Base-by-base conservation (phyloP, 441 rosid genomes). In the Iberis amara region DNA sequence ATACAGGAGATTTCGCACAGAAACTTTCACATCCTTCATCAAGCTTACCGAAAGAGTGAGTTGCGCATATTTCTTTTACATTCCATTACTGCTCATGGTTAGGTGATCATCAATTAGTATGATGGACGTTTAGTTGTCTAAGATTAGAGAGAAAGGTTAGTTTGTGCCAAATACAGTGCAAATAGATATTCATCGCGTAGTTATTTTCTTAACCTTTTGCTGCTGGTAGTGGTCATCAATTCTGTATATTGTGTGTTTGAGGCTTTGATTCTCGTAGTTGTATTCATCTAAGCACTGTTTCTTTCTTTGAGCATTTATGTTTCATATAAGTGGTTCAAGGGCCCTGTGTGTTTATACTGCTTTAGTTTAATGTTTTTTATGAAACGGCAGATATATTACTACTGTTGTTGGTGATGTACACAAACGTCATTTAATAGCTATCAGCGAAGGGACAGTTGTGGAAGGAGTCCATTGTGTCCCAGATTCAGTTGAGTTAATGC, bases 1-100 rank as follows among this genome's bases (percentile, higher is more conserved):
- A 5, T 65, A n/a, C 77, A 87, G 96, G 96, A 51, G 94, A 87
- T 58, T 91, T 91, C 74, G 85, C 96, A 15, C 90, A 85, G 68
- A 57, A 70, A 36, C 73, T 91, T 46, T 71, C 96, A 50, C 98
- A 87, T 73, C 98, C 98, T 67, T 87, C 96, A 18, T 76, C 86
- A 33, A 79, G 78, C 52, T 78, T 91, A 45, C 72, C 77, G 0
- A 91, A 85, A 70, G 95, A 91, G 96, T 85, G 71, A 75, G 85
- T 56, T 54, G n/a, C 31, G 28, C 65, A 18, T 36, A 0, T 42
- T 18, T 8, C 30, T 47, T 56, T 30, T 58, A 47, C 45, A 27
- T 36, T 24, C 15, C 33, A 32, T 41, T 14, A 39, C 63, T 13
- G 24, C 37, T 39, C 32, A 15, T 24, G 8, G 24, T 57, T 37